Evolutionary conservation across 1,284 basidiomycete species (phyloP).

Genomic region (Microbotryomycetes sp.): DNA sequence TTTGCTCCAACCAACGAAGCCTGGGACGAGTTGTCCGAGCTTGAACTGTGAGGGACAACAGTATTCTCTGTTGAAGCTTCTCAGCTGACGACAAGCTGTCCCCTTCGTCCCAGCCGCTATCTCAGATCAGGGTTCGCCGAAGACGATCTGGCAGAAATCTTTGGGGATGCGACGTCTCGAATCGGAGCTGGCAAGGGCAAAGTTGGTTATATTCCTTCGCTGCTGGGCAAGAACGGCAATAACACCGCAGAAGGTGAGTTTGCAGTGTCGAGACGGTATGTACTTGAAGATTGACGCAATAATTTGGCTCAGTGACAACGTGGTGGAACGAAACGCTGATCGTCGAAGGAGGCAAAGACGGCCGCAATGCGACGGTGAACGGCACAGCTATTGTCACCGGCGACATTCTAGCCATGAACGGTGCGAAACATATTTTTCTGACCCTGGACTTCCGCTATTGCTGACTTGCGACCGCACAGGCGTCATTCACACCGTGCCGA

Average conservation of each 20-base stretch:
- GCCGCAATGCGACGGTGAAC: constrained; percentile 52
- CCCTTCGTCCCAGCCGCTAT: constrained; percentile 64
- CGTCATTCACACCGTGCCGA: constrained; percentile 81
- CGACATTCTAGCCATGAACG: constrained; percentile 88
- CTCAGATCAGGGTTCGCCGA: constrained; percentile 75
- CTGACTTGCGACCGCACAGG: constrained; percentile 40
- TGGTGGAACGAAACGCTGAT: constrained; percentile 60
- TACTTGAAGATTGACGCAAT: neutral
- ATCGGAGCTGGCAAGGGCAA: constrained; percentile 10
- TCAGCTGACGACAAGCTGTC: constrained; percentile 13
- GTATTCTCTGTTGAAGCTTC: neutral
- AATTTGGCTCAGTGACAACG: constrained; percentile 53
- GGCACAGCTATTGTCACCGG: constrained; percentile 55
- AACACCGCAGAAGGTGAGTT: neutral
- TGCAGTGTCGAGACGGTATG: neutral
- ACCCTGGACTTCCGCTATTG: neutral
- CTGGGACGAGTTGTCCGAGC: constrained; percentile 54
- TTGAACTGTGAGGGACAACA: constrained; percentile 16
- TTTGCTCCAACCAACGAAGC: constrained; percentile 83
- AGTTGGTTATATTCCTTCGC: constrained; percentile 31
- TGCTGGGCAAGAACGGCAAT: constrained; percentile 43
- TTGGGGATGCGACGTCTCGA: constrained; percentile 57
- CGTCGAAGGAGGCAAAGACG: constrained; percentile 50
- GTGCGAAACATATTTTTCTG: constrained; percentile 20
- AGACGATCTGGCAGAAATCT: constrained; percentile 66